These are phyloP conservation scores for Fraxinus excelsior DNA, from an alignment of 257 asterid genomes.

Conservation along the genomic window DNA sequence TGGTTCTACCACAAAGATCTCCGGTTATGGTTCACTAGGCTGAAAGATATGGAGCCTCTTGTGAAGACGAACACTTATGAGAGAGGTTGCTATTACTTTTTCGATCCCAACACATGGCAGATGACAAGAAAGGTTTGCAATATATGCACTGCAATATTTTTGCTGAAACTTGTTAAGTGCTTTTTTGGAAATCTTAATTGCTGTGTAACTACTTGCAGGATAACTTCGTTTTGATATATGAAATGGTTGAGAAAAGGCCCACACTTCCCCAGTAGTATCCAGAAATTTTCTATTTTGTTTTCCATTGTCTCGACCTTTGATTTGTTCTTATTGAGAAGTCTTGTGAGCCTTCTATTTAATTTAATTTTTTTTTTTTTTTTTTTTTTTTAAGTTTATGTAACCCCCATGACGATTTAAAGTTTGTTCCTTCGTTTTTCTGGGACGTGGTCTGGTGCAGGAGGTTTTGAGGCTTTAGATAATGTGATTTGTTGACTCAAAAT, in stretches of 20 bases:
- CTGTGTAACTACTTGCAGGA: constrained; percentile 52
- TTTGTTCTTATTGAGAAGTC: background rate
- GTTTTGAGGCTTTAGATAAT: background rate
- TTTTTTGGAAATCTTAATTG: background rate
- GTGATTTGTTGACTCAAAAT: background rate
- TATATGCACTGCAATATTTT: background rate
- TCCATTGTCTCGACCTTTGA: constrained; percentile 15
- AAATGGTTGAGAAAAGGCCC: constrained; percentile 71
- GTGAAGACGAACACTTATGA: constrained; percentile 63
- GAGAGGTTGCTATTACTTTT: constrained; percentile 66
- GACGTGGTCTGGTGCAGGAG: background rate
- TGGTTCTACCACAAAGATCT: constrained; percentile 85
- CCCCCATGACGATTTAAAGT: background rate
- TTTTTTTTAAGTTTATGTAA: background rate
- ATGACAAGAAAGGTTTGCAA: constrained; percentile 65
- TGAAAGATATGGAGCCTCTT: constrained; percentile 65
- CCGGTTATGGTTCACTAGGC: constrained; percentile 68
- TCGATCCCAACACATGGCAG: constrained; percentile 81
- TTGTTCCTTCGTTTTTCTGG: background rate
- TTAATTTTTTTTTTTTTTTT: no score
- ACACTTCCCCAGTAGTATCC: constrained; percentile 44
- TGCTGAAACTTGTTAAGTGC: background rate
- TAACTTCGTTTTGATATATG: constrained; percentile 68
- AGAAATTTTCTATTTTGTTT: background rate
- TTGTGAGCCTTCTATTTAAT: background rate